Conservation (phyloP, 495 filamentous ascomycete genomes). For the Lophiotrema nucula region DNA sequence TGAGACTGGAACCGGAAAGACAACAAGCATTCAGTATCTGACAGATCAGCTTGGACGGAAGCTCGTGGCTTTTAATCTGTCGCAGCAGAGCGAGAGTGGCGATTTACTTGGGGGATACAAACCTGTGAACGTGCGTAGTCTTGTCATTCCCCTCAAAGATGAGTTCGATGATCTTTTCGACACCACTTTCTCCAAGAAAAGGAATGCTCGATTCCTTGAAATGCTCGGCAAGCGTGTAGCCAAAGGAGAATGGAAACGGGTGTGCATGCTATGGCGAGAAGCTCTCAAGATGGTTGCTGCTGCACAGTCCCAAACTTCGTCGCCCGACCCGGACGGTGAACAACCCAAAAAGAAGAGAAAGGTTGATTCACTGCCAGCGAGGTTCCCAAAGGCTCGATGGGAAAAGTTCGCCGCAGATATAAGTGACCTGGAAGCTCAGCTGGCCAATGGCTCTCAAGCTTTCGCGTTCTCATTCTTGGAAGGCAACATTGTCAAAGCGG, state of each 20-base stretch:
- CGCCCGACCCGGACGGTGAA: conserved; percentile 48
- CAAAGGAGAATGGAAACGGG: conserved; percentile 78
- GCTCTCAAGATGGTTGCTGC: conserved; percentile 79
- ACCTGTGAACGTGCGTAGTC: conserved; percentile 81
- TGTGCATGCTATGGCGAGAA: conserved; percentile 83
- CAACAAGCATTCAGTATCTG: conserved; percentile 88
- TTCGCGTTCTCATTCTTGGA: conserved; percentile 96
- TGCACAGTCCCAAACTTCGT: conserved; percentile 47
- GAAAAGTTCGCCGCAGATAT: conserved; percentile 71
- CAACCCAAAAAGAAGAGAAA: conserved; percentile 81
- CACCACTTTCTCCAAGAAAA: conserved; percentile 76
- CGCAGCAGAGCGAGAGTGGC: conserved; percentile 93
- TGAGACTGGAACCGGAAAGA: conserved; percentile 98
- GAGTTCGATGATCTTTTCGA: conserved; percentile 88
- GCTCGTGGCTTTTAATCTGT: conserved; percentile 87
- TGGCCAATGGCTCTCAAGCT: conserved; percentile 70
- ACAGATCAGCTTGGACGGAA: conserved; percentile 77
- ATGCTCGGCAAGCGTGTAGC: conserved; percentile 74
- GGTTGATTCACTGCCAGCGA: conserved; percentile 54
- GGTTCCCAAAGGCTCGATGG: conserved; percentile 60
- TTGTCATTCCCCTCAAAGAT: conserved; percentile 87
- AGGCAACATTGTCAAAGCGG: conserved; percentile 88
- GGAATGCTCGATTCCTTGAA: conserved; percentile 82
- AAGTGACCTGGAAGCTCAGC: conserved; percentile 76
- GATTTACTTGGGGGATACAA: conserved; percentile 96